A percentile compares a stretch with the other conserved stretches of the same genome.
Evolutionary conservation across 2,329 filamentous ascomycete species (phyloP).

Genomic region (Camillea tinctor): DNA sequence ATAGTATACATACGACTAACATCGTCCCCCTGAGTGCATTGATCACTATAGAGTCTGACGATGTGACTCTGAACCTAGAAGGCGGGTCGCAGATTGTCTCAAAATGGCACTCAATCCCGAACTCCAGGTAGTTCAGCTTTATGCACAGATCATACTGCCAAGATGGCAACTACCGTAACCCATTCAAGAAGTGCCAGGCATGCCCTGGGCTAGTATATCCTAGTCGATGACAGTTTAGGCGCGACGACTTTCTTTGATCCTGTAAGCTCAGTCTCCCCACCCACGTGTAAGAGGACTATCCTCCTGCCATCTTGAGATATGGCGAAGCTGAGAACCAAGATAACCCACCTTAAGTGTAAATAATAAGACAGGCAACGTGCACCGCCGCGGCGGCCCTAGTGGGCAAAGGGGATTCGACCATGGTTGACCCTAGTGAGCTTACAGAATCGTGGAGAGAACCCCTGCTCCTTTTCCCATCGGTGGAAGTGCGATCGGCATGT

Average conservation of each 20-base stretch:
- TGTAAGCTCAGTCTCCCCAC: background rate
- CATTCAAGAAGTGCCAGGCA: background rate
- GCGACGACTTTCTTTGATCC: background rate
- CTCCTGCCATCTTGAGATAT: background rate
- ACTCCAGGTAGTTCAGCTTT: background rate
- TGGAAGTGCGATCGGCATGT: background rate
- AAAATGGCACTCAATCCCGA: background rate
- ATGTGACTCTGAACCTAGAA: background rate
- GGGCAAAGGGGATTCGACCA: background rate
- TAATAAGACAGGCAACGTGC: background rate
- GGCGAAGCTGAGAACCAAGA: background rate
- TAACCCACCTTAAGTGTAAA: background rate
- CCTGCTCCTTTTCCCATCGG: background rate
- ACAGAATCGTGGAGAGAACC: background rate
- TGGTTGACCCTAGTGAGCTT: background rate
- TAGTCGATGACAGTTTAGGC: background rate
- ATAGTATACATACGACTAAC: too few species aligned
- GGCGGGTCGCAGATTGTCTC: background rate
- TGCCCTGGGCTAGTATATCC: background rate
- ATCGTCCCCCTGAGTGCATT: background rate
- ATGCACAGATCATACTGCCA: background rate
- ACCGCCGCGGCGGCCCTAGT: background rate
- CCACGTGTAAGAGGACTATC: background rate
- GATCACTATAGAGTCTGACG: background rate
- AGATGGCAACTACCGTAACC: background rate